phyloP scores from a whole-genome alignment of 2,329 filamentous ascomycete species.

The Nemania serpens region DNA sequence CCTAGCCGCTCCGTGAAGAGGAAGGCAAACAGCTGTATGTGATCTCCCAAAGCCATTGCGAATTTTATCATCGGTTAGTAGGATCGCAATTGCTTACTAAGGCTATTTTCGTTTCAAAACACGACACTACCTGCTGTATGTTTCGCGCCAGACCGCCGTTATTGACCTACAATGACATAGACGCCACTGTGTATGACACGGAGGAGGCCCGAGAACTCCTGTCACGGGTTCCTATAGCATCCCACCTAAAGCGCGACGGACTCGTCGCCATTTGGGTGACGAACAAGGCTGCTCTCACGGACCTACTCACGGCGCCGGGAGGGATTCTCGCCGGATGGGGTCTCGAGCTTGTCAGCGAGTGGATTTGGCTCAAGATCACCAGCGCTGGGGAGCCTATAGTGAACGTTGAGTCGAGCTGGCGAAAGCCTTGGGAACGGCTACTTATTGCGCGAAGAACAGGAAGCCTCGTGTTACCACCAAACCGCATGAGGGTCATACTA shows the following conservation, averaged over 20 bases:
- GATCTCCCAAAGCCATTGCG: background rate
- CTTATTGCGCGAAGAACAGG: constrained; percentile 60
- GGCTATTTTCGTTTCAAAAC: background rate
- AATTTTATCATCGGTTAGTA: background rate
- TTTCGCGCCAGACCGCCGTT: background rate
- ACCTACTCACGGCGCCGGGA: constrained; percentile 59
- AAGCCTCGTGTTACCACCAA: constrained; percentile 36
- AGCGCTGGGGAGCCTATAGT: constrained; percentile 66
- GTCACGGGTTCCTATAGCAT: constrained; percentile 59
- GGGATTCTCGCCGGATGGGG: constrained; percentile 72
- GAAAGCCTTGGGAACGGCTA: constrained; percentile 78
- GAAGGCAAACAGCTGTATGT: constrained; percentile 54
- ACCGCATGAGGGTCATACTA: constrained; percentile 63
- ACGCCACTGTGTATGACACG: constrained; percentile 49
- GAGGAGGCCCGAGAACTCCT: constrained; percentile 56
- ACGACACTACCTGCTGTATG: background rate
- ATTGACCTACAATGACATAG: constrained; percentile 9
- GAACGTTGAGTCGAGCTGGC: constrained; percentile 63
- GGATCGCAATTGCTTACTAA: background rate
- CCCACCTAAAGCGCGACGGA: constrained; percentile 57
- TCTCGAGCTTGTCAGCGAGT: constrained; percentile 68
- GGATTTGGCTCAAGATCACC: constrained; percentile 81
- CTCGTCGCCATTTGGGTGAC: constrained; percentile 78
- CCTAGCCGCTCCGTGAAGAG: constrained; percentile 75
- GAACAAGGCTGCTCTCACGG: constrained; percentile 66